Evolutionary conservation across 2,329 filamentous ascomycete species (phyloP).

Genomic region (Monilinia laxa): DNA sequence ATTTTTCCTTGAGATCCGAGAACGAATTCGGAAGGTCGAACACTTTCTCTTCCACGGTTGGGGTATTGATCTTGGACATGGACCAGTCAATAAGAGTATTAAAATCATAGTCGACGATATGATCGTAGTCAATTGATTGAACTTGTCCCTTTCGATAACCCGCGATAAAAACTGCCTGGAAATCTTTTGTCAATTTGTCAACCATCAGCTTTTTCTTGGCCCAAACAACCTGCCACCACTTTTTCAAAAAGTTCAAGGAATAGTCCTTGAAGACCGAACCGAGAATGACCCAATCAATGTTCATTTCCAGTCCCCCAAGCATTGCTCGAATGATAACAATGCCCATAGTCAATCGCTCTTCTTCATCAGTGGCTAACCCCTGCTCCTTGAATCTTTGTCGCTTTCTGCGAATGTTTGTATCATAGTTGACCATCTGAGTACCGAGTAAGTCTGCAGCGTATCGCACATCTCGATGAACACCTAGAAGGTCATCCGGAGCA

Average conservation of each 20-base stretch:
- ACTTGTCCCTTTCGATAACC: constrained; percentile 65
- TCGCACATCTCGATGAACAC: constrained; percentile 22
- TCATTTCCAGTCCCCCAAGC: constrained; percentile 58
- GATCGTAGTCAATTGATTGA: constrained; percentile 60
- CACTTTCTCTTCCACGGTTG: constrained; percentile 44
- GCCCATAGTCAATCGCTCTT: constrained; percentile 53
- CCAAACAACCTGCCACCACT: constrained; percentile 55
- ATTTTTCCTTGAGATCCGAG: constrained; percentile 47
- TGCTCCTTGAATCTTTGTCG: constrained; percentile 36
- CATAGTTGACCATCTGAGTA: constrained; percentile 23
- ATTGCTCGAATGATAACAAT: constrained; percentile 59
- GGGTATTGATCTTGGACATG: constrained; percentile 44
- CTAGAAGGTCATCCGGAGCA: constrained; percentile 20
- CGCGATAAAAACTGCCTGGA: constrained; percentile 63
- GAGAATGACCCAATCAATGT: constrained; percentile 61
- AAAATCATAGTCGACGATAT: constrained; percentile 69
- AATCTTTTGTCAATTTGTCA: constrained; percentile 57
- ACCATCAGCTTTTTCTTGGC: constrained; percentile 55
- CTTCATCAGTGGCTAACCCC: constrained; percentile 44
- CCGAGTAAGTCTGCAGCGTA: constrained; percentile 19
- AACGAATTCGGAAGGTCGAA: constrained; percentile 51
- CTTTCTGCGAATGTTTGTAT: constrained; percentile 18
- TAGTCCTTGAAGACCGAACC: constrained; percentile 55
- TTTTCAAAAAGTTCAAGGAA: constrained; percentile 52
- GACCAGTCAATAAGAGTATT: constrained; percentile 65